phyloP scores from a whole-genome alignment of 2,329 filamentous ascomycete genomes.

The Pseudogymnoascus sp. region DNA sequence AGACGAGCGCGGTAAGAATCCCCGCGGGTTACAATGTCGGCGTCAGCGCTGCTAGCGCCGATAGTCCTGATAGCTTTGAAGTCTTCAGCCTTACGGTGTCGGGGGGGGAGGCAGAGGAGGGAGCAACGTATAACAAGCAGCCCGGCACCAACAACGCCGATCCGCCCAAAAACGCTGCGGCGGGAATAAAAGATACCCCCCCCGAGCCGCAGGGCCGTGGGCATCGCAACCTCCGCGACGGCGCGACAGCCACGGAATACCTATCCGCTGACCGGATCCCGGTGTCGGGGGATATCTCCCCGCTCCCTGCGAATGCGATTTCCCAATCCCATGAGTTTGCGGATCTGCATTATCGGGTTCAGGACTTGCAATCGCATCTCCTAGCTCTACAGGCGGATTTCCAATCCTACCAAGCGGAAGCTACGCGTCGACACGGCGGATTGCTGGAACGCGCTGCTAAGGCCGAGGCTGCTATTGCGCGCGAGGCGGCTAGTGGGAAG shows the following conservation, averaged over 20 bases:
- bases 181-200: slow-evolving; percentile 12
- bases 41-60: slow-evolving; percentile 77
- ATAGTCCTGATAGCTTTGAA: slow-evolving; percentile 91
- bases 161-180: not conserved
- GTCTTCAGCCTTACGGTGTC: slow-evolving; percentile 77
- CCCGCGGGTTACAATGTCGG: slow-evolving; percentile 79
- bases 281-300: slow-evolving; percentile 37
- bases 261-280: slow-evolving; percentile 40
- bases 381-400: slow-evolving; percentile 52
- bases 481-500: slow-evolving; percentile 9
- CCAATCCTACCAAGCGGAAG: slow-evolving; percentile 42
- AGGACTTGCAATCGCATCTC: slow-evolving; percentile 61
- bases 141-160: slow-evolving; percentile 14
- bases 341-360: slow-evolving; percentile 78
- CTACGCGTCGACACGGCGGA: slow-evolving; percentile 28
- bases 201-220: not conserved
- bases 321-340: slow-evolving; percentile 57
- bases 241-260: slow-evolving; percentile 18
- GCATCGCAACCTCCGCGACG: not conserved
- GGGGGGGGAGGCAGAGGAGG: slow-evolving; percentile 36
- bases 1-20: slow-evolving; percentile 67
- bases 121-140: slow-evolving; percentile 17
- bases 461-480: slow-evolving; percentile 12
- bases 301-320: slow-evolving; percentile 34
- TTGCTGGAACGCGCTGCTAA: slow-evolving; percentile 11